Evolutionary conservation across 257 asterid genomes (phyloP), one percentile per base, ranked within the genome.

Genomic region (Parsonsia alboflavescens): DNA sequence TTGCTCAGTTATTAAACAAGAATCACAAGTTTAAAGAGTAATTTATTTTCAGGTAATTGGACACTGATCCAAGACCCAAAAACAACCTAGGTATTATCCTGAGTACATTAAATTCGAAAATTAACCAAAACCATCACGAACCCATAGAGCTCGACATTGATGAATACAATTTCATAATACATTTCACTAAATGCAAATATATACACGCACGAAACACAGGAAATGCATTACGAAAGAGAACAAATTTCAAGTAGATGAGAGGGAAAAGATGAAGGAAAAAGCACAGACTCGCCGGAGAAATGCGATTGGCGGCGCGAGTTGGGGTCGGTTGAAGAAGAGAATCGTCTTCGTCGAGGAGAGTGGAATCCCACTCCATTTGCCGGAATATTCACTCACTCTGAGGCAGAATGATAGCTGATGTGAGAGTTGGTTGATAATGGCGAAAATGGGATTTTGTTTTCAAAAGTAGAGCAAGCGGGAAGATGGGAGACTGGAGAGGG

Each of bases 401-500:
- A 24, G 73, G 42, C 42, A 30, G 44, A 30, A 12, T 5, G 44
- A 62, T 26, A 30, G 45, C 12, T 36, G 45, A 10, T 70, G 72
- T 30, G 15, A 50, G 6, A 13, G 7, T 30, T 11, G 28, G 45
- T 9, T 26, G 57, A n/a, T n/a, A 0, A 21, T 41, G 53, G 53
- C 10, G 36, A n/a, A 68, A 19, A 19, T 16, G 56, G 33, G 0
- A 22, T n/a, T 68, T 24, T 0, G 68, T 16, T 49, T 76, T 76
- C 70, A 26, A 71, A 77, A 77, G 19, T 41, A 63, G 63, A 52
- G 46, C 45, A 24, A 71, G 80, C 80, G 76, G 80, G 80, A 71
- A 68, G 41, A 13, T 2, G 56, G 16, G 10, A n/a, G 10, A 10
- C 11, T 11, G 5, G 44, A 33, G 21, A 62, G 24, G 21, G n/a